phyloP scores from a whole-genome alignment of 2,329 filamentous ascomycete genomes.

The Lachnellula subtilissima region DNA sequence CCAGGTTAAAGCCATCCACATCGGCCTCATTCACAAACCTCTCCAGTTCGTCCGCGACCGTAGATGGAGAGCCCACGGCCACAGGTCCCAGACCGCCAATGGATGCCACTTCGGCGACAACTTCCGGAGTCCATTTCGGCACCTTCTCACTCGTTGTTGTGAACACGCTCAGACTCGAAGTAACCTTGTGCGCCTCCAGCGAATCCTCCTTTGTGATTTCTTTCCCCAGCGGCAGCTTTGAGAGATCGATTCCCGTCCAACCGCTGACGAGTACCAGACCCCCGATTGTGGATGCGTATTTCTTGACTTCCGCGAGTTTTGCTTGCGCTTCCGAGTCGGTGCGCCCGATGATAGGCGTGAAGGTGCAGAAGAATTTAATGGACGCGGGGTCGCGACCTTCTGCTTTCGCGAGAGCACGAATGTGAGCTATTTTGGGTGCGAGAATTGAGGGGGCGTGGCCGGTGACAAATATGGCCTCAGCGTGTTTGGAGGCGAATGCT shows the following conservation, averaged over 20 bases:
- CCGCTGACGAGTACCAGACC: slow-evolving; percentile 66
- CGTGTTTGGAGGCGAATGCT: slow-evolving; percentile 62
- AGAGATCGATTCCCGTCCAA: slow-evolving; percentile 66
- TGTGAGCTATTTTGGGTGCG: slow-evolving; percentile 56
- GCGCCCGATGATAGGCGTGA: slow-evolving; percentile 59
- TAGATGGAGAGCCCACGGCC: slow-evolving; percentile 42
- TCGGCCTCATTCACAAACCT: slow-evolving; percentile 64
- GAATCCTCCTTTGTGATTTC: slow-evolving; percentile 52
- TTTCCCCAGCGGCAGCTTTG: slow-evolving; percentile 51
- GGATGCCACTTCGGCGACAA: slow-evolving; percentile 62
- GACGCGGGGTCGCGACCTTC: slow-evolving; percentile 52
- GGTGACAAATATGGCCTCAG: slow-evolving; percentile 65
- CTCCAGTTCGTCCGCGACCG: slow-evolving; percentile 60
- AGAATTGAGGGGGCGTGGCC: slow-evolving; percentile 57
- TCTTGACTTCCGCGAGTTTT: slow-evolving; percentile 57
- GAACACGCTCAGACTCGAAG: slow-evolving; percentile 44
- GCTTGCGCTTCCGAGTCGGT: slow-evolving; percentile 62
- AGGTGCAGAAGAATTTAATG: slow-evolving; percentile 63
- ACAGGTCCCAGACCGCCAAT: slow-evolving; percentile 61
- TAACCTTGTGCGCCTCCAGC: slow-evolving; percentile 47
- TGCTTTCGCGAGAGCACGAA: slow-evolving; percentile 49
- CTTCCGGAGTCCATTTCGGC: slow-evolving; percentile 63
- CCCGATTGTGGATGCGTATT: slow-evolving; percentile 59
- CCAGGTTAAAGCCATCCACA: slow-evolving; percentile 71
- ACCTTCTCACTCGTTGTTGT: slow-evolving; percentile 45